Conservation (phyloP, 2,329 filamentous ascomycete species). For the Cladophialophora exuberans region DNA sequence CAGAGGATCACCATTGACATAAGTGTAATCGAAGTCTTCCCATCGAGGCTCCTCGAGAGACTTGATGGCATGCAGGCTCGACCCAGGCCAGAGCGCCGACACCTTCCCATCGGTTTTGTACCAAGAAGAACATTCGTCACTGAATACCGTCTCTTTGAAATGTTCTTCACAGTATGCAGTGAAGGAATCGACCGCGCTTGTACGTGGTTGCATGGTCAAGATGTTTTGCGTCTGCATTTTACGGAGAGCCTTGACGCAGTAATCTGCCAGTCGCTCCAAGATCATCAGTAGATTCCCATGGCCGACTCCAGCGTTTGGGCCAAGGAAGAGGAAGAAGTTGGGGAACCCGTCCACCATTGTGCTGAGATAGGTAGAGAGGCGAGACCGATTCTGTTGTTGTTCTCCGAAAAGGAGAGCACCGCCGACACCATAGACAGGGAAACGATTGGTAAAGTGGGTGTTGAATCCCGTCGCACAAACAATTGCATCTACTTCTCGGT, state of each 20-base stretch:
- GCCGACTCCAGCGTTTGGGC: conserved; percentile 43
- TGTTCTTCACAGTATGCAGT: conserved; percentile 46
- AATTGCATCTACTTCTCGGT: conserved; percentile 38
- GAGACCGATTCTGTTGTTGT: conserved; percentile 32
- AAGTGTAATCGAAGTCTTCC: conserved; percentile 49
- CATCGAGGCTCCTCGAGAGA: conserved; percentile 44
- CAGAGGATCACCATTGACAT: conserved; percentile 33
- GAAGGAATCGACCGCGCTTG: conserved; percentile 52
- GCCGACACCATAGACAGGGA: conserved; percentile 37
- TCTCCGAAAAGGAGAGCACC: conserved; percentile 27
- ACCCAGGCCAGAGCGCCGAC: conserved; percentile 54
- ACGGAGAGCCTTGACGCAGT: conserved; percentile 31
- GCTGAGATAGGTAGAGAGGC: conserved; percentile 33
- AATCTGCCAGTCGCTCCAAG: conserved; percentile 44
- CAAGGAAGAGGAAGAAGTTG: conserved; percentile 30
- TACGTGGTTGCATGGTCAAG: conserved; percentile 22
- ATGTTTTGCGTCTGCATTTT: conserved; percentile 14
- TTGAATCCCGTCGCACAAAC: conserved; percentile 44
- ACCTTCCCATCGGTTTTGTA: conserved; percentile 50
- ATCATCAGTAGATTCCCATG: conserved; percentile 44
- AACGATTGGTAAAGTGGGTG: conserved; percentile 38
- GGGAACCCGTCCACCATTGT: conserved; percentile 31
- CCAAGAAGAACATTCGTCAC: conserved; percentile 43
- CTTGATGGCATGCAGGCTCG: conserved; percentile 52
- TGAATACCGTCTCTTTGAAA: conserved; percentile 41